Evolutionary conservation across 1,284 basidiomycete genomes (phyloP).

Genomic region (Phellopilus nigrolimitatus): DNA sequence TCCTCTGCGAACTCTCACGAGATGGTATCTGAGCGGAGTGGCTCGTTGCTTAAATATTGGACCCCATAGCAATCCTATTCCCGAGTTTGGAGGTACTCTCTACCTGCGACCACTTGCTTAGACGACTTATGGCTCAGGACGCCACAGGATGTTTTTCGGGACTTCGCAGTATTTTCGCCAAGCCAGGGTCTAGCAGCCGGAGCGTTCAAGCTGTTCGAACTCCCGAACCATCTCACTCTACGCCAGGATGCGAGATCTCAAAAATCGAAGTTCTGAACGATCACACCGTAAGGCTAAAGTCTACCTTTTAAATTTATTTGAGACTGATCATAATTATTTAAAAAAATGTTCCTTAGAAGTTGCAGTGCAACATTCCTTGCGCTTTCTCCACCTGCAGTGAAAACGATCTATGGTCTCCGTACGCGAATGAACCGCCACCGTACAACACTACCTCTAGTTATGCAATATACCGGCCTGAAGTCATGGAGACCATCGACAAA

Average conservation of each 20-base stretch:
- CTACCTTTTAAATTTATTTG: no score
- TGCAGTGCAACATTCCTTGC: neutral
- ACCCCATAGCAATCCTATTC: no score
- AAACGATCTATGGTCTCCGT: neutral
- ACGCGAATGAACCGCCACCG: conserved; percentile 4
- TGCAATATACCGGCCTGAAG: conserved; percentile 13
- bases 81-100: no score
- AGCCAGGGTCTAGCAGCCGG: neutral
- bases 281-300: no score
- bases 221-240: no score
- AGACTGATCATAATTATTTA: no score
- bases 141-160: conserved; percentile 8
- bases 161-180: neutral
- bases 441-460: neutral
- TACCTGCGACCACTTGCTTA: no score
- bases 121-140: neutral
- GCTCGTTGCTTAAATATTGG: neutral
- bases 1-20: neutral
- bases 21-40: conserved; percentile 1
- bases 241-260: no score
- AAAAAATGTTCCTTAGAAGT: neutral
- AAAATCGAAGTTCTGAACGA: no score
- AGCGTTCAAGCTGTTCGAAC: no score
- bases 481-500: conserved; percentile 25
- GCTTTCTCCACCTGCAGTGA: neutral